These are phyloP conservation scores for Orbilia blumenaviensis DNA, from an alignment of 2,329 filamentous ascomycete species.

Conservation along the genomic window DNA sequence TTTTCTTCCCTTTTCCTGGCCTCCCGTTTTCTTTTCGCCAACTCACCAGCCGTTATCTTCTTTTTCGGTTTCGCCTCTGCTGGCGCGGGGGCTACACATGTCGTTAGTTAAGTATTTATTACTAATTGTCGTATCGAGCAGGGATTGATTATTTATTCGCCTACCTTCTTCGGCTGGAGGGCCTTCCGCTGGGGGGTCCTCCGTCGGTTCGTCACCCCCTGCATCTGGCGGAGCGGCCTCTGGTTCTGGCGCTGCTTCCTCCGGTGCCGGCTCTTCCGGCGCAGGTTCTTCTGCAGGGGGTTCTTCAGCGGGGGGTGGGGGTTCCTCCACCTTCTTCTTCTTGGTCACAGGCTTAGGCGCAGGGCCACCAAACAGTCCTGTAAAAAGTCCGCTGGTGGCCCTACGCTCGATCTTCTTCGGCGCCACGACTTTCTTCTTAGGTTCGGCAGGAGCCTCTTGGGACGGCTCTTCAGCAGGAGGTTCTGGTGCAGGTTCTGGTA, in stretches of 20 bases:
- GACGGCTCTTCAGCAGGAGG: slow-evolving; percentile 11
- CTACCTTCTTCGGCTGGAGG: slow-evolving; percentile 22
- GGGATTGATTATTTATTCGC: background rate
- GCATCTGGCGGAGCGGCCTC: slow-evolving; percentile 17
- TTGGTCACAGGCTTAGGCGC: slow-evolving; percentile 15
- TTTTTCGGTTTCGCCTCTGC: slow-evolving; percentile 38
- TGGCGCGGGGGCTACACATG: background rate
- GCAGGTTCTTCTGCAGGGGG: slow-evolving; percentile 21
- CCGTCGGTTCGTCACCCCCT: slow-evolving; percentile 9
- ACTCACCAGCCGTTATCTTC: slow-evolving; percentile 52
- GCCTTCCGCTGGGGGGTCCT: slow-evolving; percentile 28
- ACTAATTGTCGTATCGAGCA: background rate
- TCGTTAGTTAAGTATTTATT: background rate
- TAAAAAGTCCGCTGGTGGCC: slow-evolving; percentile 28
- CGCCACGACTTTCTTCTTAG: slow-evolving; percentile 18
- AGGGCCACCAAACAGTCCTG: slow-evolving; percentile 27
- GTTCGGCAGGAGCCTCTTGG: slow-evolving; percentile 23
- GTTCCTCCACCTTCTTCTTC: slow-evolving; percentile 35
- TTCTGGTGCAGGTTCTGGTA: slow-evolving; percentile 5
- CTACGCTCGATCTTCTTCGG: slow-evolving; percentile 39
- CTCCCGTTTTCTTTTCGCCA: slow-evolving; percentile 39
- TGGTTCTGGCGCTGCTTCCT: slow-evolving; percentile 2
- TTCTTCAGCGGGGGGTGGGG: slow-evolving; percentile 8
- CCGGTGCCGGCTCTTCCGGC: slow-evolving; percentile 28
- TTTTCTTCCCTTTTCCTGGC: slow-evolving; percentile 22